A percentile compares a stretch with the other conserved stretches of the same genome.
Conservation (phyloP, 2,329 filamentous ascomycete species). For the Trichoderma arundinaceum region DNA sequence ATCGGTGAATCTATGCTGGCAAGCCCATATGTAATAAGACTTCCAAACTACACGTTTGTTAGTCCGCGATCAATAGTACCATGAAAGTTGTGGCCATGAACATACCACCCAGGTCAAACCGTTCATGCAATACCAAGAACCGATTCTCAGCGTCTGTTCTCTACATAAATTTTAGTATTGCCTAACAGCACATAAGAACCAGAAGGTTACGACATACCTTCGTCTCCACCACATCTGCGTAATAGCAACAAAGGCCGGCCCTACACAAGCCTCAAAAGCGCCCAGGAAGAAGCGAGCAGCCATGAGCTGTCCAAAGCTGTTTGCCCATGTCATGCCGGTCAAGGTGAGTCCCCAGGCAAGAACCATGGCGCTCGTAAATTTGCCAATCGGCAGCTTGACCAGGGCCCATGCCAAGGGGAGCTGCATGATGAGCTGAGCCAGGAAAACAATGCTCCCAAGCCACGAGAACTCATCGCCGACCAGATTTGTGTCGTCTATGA, state of each 20-base stretch:
- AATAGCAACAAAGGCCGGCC: conserved; percentile 61
- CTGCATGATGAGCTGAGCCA: conserved; percentile 65
- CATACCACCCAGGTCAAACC: conserved; percentile 60
- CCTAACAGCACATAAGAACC: too few relatives aligned
- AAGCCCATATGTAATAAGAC: conserved; percentile 62
- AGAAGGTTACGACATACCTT: conserved; percentile 38
- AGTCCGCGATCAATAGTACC: not conserved
- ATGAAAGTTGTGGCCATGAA: not conserved
- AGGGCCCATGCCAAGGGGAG: conserved; percentile 61
- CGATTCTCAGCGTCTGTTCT: conserved; percentile 63
- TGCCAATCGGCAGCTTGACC: conserved; percentile 65
- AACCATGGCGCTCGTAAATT: conserved; percentile 63
- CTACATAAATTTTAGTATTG: conserved; percentile 32
- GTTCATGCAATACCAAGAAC: conserved; percentile 66
- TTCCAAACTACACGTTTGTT: conserved; percentile 50
- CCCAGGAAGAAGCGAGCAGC: conserved; percentile 62
- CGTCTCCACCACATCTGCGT: conserved; percentile 68
- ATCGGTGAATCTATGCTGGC: conserved; percentile 59
- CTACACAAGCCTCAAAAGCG: conserved; percentile 57
- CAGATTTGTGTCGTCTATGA: conserved; percentile 63
- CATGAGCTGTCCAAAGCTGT: conserved; percentile 56
- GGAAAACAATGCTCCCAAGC: conserved; percentile 65
- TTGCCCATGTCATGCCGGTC: conserved; percentile 57
- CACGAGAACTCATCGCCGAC: conserved; percentile 64
- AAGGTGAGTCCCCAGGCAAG: conserved; percentile 61